phyloP scores from a whole-genome alignment of 768 basidiomycete genomes.

The Suillus subluteus region DNA sequence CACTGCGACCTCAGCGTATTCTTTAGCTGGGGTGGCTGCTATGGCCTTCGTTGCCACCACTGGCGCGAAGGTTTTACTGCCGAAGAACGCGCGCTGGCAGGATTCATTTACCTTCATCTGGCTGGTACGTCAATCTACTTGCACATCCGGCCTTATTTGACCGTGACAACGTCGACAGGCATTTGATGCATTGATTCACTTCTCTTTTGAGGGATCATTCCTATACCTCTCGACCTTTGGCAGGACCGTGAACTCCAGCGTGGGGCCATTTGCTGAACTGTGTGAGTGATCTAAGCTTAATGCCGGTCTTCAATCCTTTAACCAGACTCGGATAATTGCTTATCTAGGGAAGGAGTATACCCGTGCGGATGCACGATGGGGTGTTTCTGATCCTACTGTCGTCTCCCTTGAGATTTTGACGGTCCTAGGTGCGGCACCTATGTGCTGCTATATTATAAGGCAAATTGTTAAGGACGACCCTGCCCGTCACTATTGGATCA shows the following conservation, averaged over 20 bases:
- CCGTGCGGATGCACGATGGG: slow-evolving; percentile 83
- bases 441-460: slow-evolving; percentile 73
- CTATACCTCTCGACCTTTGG: slow-evolving; percentile 79
- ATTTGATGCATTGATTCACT: slow-evolving; percentile 82
- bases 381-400: slow-evolving; percentile 73
- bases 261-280: slow-evolving; percentile 71
- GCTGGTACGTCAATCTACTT: slow-evolving; percentile 52
- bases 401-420: slow-evolving; percentile 86
- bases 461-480: slow-evolving; percentile 68
- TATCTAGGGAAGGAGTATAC: slow-evolving; percentile 79
- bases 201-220: slow-evolving; percentile 80
- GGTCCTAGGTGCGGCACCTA: slow-evolving; percentile 70
- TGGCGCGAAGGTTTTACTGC: slow-evolving; percentile 59
- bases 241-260: slow-evolving; percentile 67
- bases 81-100: slow-evolving; percentile 63
- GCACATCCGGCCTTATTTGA: slow-evolving; percentile 7
- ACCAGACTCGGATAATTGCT: background rate
- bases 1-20: slow-evolving; percentile 63
- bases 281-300: slow-evolving; percentile 49
- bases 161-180: slow-evolving; percentile 43
- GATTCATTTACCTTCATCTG: slow-evolving; percentile 78
- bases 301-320: background rate
- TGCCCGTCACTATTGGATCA: slow-evolving; percentile 66
- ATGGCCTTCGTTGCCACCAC: slow-evolving; percentile 54
- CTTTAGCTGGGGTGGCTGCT: slow-evolving; percentile 59